Percentiles rank a stretch among this genome's conserved stretches.
phyloP scores from a whole-genome alignment of 495 filamentous ascomycete species.

The Aspergillus bertholletiae region DNA sequence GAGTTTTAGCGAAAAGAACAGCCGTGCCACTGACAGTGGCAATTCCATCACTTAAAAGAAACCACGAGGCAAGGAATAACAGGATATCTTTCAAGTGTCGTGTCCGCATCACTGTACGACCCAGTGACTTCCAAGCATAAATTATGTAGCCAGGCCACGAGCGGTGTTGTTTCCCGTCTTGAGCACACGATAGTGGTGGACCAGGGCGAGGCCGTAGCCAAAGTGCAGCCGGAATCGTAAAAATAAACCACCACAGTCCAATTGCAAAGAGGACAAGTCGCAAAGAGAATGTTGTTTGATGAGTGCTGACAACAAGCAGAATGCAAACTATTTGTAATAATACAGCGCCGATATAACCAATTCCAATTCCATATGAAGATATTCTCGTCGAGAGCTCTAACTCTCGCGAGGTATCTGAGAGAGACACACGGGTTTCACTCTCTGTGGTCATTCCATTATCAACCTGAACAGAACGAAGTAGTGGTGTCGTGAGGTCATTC shows the following conservation, averaged over 20 bases:
- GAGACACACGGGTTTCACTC: slow-evolving; percentile 11
- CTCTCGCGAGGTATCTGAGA: slow-evolving; percentile 50
- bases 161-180: slow-evolving; percentile 34
- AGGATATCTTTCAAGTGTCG: slow-evolving; percentile 78
- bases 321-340: slow-evolving; percentile 77
- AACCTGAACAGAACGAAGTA: slow-evolving; percentile 18
- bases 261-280: slow-evolving; percentile 82
- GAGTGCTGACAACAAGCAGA: slow-evolving; percentile 60
- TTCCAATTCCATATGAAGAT: slow-evolving; percentile 84
- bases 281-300: slow-evolving; percentile 73
- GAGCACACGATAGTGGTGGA: slow-evolving; percentile 57
- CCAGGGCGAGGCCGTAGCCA: slow-evolving; percentile 92
- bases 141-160: slow-evolving; percentile 62
- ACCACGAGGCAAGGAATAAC: slow-evolving; percentile 89
- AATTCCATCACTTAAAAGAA: slow-evolving; percentile 88
- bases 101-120: slow-evolving; percentile 72
- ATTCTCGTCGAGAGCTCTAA: slow-evolving; percentile 78
- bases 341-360: slow-evolving; percentile 82
- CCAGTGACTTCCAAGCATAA: slow-evolving; percentile 83
- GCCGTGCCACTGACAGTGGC: slow-evolving; percentile 94
- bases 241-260: slow-evolving; percentile 91
- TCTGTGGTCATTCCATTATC: not conserved
- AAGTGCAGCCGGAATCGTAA: slow-evolving; percentile 83
- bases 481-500: slow-evolving; percentile 33
- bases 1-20: slow-evolving; percentile 91